Conservation (phyloP, 2,329 filamentous ascomycete genomes). For the Beauveria bassiana region DNA sequence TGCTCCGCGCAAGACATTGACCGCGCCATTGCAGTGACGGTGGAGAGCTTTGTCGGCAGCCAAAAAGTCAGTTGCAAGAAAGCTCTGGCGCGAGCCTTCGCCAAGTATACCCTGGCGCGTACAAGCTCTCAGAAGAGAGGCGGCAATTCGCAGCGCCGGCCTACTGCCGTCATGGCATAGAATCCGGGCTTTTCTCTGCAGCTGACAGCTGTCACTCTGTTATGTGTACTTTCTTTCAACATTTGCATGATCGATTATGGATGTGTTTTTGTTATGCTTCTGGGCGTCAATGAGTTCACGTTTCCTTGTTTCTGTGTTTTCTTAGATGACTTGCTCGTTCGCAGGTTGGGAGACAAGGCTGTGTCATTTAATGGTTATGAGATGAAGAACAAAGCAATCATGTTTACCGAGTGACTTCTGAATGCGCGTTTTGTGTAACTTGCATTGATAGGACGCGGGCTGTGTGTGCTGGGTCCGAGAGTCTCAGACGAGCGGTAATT, state of each 20-base stretch:
- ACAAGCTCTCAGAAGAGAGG: constrained; percentile 29
- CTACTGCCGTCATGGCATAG: constrained; percentile 23
- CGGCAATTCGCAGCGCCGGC: constrained; percentile 14
- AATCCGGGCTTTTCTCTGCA: background rate
- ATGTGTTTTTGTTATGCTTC: background rate
- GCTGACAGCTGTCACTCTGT: background rate
- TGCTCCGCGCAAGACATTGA: constrained; percentile 87
- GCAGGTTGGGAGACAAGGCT: background rate
- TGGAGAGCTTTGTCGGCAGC: constrained; percentile 90
- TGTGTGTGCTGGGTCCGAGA: too few relatives aligned
- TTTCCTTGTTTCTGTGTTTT: background rate
- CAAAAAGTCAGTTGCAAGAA: constrained; percentile 99
- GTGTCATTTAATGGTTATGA: background rate
- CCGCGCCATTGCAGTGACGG: constrained; percentile 90
- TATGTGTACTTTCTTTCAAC: background rate
- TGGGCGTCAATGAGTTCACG: background rate
- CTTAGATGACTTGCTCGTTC: background rate
- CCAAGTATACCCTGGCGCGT: constrained; percentile 71
- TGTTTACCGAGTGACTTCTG: background rate
- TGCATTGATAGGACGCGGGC: background rate
- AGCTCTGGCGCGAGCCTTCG: constrained; percentile 85
- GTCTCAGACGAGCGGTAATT: background rate
- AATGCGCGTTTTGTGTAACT: background rate
- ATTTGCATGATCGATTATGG: background rate
- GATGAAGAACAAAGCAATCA: background rate